Conservation (phyloP, 805 yeast genomes). For the Kazachstania taianensis region DNA sequence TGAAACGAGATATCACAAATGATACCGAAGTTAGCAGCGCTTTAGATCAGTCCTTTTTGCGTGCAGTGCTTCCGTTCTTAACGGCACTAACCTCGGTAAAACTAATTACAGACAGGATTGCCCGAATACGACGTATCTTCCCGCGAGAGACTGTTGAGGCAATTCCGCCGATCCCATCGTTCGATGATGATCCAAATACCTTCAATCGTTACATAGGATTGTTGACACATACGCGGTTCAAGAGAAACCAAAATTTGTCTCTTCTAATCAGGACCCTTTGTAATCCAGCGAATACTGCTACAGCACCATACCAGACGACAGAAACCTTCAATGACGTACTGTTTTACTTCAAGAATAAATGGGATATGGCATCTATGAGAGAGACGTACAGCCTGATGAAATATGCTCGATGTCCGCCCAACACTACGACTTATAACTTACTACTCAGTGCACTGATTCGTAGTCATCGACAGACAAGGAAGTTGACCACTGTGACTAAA, state of each 20-base stretch:
- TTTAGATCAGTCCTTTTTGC: conserved; percentile 11
- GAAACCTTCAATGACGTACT: conserved; percentile 32
- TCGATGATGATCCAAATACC: conserved; percentile 14
- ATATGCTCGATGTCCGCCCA: conserved; percentile 26
- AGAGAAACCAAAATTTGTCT: conserved; percentile 24
- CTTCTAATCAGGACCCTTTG: conserved; percentile 32
- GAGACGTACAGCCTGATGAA: conserved; percentile 35
- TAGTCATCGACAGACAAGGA: conserved; percentile 23
- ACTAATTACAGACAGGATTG: background rate
- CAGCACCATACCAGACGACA: conserved; percentile 25
- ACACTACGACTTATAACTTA: conserved; percentile 32
- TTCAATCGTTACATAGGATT: conserved; percentile 17
- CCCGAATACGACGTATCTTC: conserved; percentile 8
- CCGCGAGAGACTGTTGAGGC: conserved; percentile 22
- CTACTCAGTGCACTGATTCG: conserved; percentile 27
- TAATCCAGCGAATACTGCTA: conserved; percentile 30
- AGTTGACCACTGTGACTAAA: conserved; percentile 18
- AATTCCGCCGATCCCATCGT: conserved; percentile 30
- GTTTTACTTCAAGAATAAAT: conserved; percentile 30
- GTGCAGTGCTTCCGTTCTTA: conserved; percentile 16
- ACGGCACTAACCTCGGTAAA: conserved; percentile 12
- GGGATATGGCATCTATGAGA: conserved; percentile 34
- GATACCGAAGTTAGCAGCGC: background rate
- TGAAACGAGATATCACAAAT: conserved; percentile 1
- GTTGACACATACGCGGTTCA: conserved; percentile 31